Evolutionary conservation across 768 basidiomycete genomes (phyloP).

Genomic region (Podaxis pistillaris): DNA sequence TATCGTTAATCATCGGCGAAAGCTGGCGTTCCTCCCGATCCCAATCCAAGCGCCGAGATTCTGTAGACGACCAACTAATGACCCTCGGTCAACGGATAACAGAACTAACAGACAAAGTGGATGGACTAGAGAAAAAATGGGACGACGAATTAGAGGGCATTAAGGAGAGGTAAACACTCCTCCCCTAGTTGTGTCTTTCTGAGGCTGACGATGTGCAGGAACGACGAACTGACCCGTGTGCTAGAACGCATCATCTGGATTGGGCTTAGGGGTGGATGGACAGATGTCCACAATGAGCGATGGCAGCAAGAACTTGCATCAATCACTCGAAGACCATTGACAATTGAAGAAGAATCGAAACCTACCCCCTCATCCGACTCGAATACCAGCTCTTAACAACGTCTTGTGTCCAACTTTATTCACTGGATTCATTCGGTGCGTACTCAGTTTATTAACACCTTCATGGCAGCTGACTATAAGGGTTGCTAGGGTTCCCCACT

Average conservation of each 20-base stretch:
- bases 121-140: slow-evolving; percentile 35
- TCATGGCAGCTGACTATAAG: too few species aligned
- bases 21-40: slow-evolving; percentile 72
- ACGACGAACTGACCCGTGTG: slow-evolving; percentile 64
- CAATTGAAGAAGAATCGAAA: slow-evolving; percentile 1
- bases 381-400: background rate
- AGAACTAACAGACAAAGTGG: slow-evolving; percentile 43
- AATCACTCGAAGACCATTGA: background rate
- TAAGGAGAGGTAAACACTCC: slow-evolving; percentile 35
- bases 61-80: slow-evolving; percentile 71
- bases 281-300: slow-evolving; percentile 45
- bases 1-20: slow-evolving; percentile 71
- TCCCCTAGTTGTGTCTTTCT: background rate
- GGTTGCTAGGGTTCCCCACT: background rate
- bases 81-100: slow-evolving; percentile 46
- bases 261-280: slow-evolving; percentile 61
- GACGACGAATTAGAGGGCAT: slow-evolving; percentile 47
- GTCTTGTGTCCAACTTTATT: background rate
- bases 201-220: slow-evolving; percentile 35
- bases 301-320: slow-evolving; percentile 7
- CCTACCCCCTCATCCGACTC: background rate
- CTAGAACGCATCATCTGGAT: slow-evolving; percentile 69
- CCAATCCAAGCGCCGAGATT: slow-evolving; percentile 66
- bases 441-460: background rate
- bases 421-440: background rate